phyloP scores from a whole-genome alignment of 2,329 filamentous ascomycete genomes.

The Akanthomyces lecanii region DNA sequence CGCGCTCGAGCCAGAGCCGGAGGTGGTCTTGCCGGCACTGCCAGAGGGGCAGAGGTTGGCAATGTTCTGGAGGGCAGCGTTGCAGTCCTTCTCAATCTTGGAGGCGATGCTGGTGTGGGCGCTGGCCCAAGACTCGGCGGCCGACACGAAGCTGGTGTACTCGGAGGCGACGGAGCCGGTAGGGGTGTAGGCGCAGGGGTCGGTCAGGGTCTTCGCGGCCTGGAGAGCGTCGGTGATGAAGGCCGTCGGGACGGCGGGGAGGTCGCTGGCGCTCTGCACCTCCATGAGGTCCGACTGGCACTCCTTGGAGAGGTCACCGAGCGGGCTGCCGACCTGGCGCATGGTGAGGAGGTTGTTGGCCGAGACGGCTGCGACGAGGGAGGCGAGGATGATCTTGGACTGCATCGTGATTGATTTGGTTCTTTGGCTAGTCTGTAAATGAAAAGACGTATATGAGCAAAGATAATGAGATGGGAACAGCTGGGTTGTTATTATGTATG shows the following conservation, averaged over 20 bases:
- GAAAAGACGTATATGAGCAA: neutral
- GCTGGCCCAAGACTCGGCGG: conserved; percentile 29
- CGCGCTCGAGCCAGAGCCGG: neutral
- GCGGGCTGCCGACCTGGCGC: conserved; percentile 22
- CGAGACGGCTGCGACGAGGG: conserved; percentile 11
- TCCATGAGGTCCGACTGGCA: conserved; percentile 25
- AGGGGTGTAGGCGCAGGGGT: conserved; percentile 31
- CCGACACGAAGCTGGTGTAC: conserved; percentile 30
- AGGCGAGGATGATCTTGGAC: conserved; percentile 14
- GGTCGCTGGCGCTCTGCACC: conserved; percentile 22
- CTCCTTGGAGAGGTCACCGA: conserved; percentile 15
- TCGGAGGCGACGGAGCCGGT: conserved; percentile 29
- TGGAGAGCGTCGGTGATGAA: conserved; percentile 24
- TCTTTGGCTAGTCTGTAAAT: conserved; percentile 33
- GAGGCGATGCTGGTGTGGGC: conserved; percentile 26
- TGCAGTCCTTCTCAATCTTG: conserved; percentile 27
- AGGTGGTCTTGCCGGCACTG: neutral
- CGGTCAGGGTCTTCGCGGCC: conserved; percentile 21
- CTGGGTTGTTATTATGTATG: no score
- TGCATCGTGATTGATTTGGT: conserved; percentile 13
- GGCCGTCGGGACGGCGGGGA: conserved; percentile 29
- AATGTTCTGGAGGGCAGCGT: conserved; percentile 18
- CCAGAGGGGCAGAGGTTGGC: neutral
- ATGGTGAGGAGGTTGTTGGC: conserved; percentile 18
- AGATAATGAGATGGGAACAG: no score